phyloP scores from a whole-genome alignment of 78 protist species.

The Dictyostelium citrinum region DNA sequence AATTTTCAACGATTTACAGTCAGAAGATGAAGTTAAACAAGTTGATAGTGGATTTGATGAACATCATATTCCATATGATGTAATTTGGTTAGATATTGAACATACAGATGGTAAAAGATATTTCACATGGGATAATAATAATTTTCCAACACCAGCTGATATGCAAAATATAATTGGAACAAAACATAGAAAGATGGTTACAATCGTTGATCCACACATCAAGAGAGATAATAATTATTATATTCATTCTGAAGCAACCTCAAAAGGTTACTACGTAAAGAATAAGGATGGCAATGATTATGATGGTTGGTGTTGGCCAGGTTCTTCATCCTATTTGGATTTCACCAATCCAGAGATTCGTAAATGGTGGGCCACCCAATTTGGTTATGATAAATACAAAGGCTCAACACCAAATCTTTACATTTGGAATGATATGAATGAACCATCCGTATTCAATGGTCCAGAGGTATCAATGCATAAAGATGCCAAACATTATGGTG shows the following conservation, averaged over 20 bases:
- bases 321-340: conserved; percentile 92
- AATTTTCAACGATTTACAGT: no score
- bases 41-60: conserved; percentile 91
- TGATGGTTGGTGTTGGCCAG: conserved; percentile 99
- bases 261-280: conserved; percentile 87
- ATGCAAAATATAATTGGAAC: conserved; percentile 84
- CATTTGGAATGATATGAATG: conserved; percentile 99
- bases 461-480: conserved; percentile 98
- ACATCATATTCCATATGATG: conserved; percentile 96
- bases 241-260: conserved; percentile 91
- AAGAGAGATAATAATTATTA: conserved; percentile 88
- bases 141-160: conserved; percentile 93
- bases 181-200: conserved; percentile 93
- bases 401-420: conserved; percentile 90
- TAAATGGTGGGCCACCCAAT: conserved; percentile 94
- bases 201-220: conserved; percentile 99
- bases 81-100: conserved; percentile 99
- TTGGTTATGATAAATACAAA: conserved; percentile 82
- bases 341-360: conserved; percentile 89
- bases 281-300: conserved; percentile 82
- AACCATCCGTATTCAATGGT: conserved; percentile 98
- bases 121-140: conserved; percentile 97
- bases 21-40: conserved; percentile 78
- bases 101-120: conserved; percentile 98
- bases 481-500: conserved; percentile 88